Conservation (phyloP, 208 protist species). For the Acanthamoeba castellanii region DNA sequence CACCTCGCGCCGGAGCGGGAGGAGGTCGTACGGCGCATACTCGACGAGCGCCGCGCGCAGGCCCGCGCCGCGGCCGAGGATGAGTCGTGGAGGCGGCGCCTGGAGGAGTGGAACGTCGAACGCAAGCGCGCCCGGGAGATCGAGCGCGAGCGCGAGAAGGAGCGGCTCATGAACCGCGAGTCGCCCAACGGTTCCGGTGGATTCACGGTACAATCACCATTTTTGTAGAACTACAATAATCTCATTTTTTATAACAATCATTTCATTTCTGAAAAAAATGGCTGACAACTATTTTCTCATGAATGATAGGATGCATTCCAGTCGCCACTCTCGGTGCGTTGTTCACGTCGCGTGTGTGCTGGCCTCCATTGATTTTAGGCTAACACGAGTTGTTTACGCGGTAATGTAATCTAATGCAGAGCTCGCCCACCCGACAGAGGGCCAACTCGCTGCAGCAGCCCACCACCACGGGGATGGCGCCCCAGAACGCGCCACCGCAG, state of each 20-base stretch:
- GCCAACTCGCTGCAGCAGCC: conserved; percentile 21
- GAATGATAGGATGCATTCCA: too few relatives aligned
- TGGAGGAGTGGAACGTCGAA: neutral
- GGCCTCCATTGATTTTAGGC: too few relatives aligned
- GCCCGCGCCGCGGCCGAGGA: neutral
- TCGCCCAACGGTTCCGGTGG: neutral
- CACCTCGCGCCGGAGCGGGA: neutral
- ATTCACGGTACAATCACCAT: too few relatives aligned
- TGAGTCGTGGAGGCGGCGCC: neutral
- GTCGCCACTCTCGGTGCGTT: too few relatives aligned
- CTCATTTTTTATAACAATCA: too few relatives aligned
- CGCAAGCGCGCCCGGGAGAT: neutral
- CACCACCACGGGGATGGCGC: neutral
- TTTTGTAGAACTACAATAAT: too few relatives aligned
- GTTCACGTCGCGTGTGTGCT: too few relatives aligned
- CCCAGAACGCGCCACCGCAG: neutral
- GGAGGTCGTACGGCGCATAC: neutral
- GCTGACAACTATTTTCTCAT: too few relatives aligned
- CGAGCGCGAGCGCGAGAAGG: conserved; percentile 6
- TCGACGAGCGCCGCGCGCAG: neutral
- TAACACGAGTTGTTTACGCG: neutral
- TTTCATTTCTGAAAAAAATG: too few relatives aligned
- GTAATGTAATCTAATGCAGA: neutral
- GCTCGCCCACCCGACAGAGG: neutral
- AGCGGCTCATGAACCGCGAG: neutral